Base-by-base conservation (phyloP, 768 basidiomycete species). In the Flagelloscypha sp. region DNA sequence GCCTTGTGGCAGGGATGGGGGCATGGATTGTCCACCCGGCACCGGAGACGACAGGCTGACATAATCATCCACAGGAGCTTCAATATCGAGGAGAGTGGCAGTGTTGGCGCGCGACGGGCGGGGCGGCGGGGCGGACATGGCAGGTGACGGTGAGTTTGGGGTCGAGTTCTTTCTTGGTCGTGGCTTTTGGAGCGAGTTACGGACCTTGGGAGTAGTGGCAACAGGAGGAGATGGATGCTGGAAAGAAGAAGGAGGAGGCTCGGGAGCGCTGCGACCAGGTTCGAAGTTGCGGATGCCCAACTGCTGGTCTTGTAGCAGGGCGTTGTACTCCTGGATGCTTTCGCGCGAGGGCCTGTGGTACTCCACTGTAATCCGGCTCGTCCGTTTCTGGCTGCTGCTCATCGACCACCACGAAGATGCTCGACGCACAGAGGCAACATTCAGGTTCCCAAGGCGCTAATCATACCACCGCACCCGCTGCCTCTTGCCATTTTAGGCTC, bases 71-170 rank as follows among this genome's bases (percentile, higher is more conserved):
- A 68, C 64, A 27, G 29, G 30, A 5, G 40, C 49, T 54, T 48
- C 54, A 49, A 88, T 61, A 59, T 90, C 86, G 57, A 70, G 77
- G 32, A 89, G 67, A 36, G 69, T 87, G 22, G 79, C 82, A 4
- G 87, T 90, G 56, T 90, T 90, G 41, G 81, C 82, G 38, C 87
- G 73, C 30, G 84, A 86, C 0, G 87, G 87, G 28, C 87, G 73
- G 2, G 81, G 78, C 7, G 86, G 86, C 2, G 84, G 76, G 0
- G 75, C 59, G 3, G 68, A 50, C 30, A 61, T 54, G 28, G 59
- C 56, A 33, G 58, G 39, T 21, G 53, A 49, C 28, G 56, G 46
- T 2, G 56, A 33, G 0, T 62, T 52, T 2, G 66, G 58, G n/a
- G 74, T 53, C 48, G 66, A 70, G 49, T 66, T 68, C 46, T 79